Conservation (phyloP, 768 basidiomycete species). For the Vararia minispora region DNA sequence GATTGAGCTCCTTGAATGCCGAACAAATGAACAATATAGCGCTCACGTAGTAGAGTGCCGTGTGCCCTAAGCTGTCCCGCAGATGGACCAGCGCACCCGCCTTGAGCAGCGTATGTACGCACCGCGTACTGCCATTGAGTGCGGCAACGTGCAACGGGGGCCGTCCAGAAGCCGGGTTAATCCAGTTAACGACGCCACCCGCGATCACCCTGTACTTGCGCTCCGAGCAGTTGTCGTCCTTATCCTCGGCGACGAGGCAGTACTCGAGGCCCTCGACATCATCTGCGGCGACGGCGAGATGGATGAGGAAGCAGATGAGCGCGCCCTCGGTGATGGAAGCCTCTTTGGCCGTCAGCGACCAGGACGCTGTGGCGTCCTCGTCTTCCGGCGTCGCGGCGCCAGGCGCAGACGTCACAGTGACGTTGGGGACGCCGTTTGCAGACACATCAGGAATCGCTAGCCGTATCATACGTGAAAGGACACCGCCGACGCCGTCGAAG, state of each 20-base stretch:
- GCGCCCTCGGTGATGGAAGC: conserved; percentile 57
- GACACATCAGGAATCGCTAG: conserved; percentile 34
- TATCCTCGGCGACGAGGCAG: conserved; percentile 35
- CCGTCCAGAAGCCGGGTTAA: conserved; percentile 59
- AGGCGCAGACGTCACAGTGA: too few relatives aligned
- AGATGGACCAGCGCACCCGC: conserved; percentile 77
- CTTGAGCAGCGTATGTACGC: conserved; percentile 40
- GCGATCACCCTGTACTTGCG: conserved; percentile 30
- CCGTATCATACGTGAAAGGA: conserved; percentile 60
- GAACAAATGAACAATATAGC: not conserved
- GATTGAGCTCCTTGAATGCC: not conserved
- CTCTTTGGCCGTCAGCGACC: conserved; percentile 74
- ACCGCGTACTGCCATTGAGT: conserved; percentile 43
- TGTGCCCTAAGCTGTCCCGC: conserved; percentile 72
- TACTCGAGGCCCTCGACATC: conserved; percentile 52
- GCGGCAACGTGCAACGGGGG: conserved; percentile 75
- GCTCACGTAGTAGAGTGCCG: conserved; percentile 72
- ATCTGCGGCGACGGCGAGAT: conserved; percentile 64
- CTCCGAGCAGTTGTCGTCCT: conserved; percentile 2
- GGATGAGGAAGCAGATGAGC: conserved; percentile 67
- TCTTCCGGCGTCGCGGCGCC: conserved; percentile 34
- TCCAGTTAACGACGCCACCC: conserved; percentile 63
- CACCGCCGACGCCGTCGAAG: conserved; percentile 48
- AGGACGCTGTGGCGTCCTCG: conserved; percentile 43
- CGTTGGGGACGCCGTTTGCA: conserved; percentile 18